phyloP scores from a whole-genome alignment of 345 rosid genomes.

The Linum tenue region DNA sequence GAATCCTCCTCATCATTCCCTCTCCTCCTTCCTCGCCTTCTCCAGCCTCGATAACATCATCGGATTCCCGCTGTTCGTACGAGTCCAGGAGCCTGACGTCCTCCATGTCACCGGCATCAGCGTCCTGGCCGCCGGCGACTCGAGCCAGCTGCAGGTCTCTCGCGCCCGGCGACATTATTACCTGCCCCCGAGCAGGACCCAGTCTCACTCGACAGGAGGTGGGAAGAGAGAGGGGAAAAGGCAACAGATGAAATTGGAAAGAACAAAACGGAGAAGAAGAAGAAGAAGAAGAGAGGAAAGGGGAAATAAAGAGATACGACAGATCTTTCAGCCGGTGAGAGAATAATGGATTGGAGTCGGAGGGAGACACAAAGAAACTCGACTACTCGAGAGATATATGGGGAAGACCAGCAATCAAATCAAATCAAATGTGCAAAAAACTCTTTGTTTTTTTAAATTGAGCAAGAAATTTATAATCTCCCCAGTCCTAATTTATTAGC shows the following conservation, averaged over 20 bases:
- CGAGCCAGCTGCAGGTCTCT: conserved; percentile 60
- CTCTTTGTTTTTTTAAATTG: too few species aligned
- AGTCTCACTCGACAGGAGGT: background rate
- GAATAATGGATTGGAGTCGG: too few species aligned
- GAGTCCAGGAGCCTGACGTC: conserved; percentile 80
- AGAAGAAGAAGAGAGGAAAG: background rate
- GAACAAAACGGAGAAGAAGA: background rate
- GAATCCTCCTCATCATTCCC: conserved; percentile 40
- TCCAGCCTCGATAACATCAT: conserved; percentile 13
- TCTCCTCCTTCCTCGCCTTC: conserved; percentile 16
- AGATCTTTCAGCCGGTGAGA: too few species aligned
- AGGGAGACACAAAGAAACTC: too few species aligned
- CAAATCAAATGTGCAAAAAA: too few species aligned
- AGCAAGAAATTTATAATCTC: too few species aligned
- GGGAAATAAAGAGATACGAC: too few species aligned
- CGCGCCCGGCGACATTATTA: conserved; percentile 50
- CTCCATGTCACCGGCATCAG: conserved; percentile 40
- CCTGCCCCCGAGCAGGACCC: conserved; percentile 3
- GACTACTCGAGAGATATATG: too few species aligned
- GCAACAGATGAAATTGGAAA: background rate
- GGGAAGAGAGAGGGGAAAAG: background rate
- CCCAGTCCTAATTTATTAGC: too few species aligned
- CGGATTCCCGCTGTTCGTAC: conserved; percentile 23
- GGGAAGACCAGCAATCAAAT: too few species aligned
- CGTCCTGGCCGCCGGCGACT: conserved; percentile 22